These are phyloP conservation scores for Cornus florida DNA, from an alignment of 148 eudicot species.

Conservation along the genomic window DNA sequence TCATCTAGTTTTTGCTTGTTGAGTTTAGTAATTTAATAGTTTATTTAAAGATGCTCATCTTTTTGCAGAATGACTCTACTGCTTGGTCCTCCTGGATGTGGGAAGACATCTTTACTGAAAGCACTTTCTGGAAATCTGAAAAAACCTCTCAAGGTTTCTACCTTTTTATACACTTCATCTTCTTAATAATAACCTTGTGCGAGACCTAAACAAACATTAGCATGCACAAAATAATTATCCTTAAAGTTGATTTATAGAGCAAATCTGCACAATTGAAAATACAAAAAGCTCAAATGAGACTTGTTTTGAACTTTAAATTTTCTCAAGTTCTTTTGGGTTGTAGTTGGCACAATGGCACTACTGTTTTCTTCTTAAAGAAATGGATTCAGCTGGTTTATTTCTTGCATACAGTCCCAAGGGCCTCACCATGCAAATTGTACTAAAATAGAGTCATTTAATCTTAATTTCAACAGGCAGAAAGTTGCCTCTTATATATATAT, in stretches of 20 bases:
- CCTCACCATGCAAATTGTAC: too few species aligned
- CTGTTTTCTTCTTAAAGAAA: too few species aligned
- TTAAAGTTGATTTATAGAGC: background rate
- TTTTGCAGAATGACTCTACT: slow-evolving; percentile 67
- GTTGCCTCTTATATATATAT: too few species aligned
- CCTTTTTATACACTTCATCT: background rate
- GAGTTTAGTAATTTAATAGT: too few species aligned
- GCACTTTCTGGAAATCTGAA: slow-evolving; percentile 69
- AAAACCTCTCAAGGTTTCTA: slow-evolving; percentile 60
- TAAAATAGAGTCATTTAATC: too few species aligned
- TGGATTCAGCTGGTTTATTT: too few species aligned
- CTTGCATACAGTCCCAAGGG: too few species aligned
- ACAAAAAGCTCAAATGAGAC: background rate
- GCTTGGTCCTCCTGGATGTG: slow-evolving; percentile 90
- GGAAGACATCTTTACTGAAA: slow-evolving; percentile 70
- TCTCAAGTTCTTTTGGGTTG: background rate
- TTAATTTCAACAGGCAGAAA: too few species aligned
- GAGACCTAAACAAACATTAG: too few species aligned
- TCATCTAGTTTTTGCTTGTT: background rate
- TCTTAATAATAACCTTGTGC: background rate
- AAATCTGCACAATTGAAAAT: background rate
- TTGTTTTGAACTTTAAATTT: background rate
- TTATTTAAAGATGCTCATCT: background rate
- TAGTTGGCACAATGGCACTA: too few species aligned
- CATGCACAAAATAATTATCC: background rate